These are phyloP conservation scores for Alternaria atra DNA, from an alignment of 2,329 filamentous ascomycete species.

Conservation along the genomic window DNA sequence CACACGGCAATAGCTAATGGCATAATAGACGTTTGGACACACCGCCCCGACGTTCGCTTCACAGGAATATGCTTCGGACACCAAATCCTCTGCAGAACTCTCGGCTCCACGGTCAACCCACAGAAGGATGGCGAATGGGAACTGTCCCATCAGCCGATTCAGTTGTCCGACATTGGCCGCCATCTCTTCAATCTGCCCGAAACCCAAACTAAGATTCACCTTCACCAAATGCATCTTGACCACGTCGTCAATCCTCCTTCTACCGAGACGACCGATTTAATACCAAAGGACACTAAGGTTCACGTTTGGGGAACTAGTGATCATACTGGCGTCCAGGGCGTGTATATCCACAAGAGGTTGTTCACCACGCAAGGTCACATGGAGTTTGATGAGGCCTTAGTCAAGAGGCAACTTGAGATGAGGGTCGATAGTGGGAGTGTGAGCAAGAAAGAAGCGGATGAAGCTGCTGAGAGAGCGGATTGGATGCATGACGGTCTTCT, in stretches of 20 bases:
- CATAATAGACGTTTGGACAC: constrained; percentile 58
- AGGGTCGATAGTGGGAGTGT: constrained; percentile 56
- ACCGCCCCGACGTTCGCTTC: constrained; percentile 61
- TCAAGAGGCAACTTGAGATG: constrained; percentile 56
- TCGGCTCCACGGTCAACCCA: constrained; percentile 53
- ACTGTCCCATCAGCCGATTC: constrained; percentile 55
- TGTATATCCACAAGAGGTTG: constrained; percentile 57
- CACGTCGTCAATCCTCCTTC: constrained; percentile 52
- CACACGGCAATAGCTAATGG: constrained; percentile 9
- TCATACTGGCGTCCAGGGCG: constrained; percentile 56
- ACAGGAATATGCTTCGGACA: constrained; percentile 61
- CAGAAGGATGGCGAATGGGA: constrained; percentile 57
- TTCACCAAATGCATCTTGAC: constrained; percentile 61
- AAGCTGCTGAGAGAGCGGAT: constrained; percentile 43
- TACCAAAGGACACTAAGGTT: constrained; percentile 53
- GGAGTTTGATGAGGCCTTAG: constrained; percentile 58
- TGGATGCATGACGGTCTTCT: constrained; percentile 45
- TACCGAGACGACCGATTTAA: constrained; percentile 26
- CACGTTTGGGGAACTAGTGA: constrained; percentile 60
- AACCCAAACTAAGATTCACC: constrained; percentile 44
- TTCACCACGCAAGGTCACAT: constrained; percentile 60
- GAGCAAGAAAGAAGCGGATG: constrained; percentile 47
- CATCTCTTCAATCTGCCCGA: constrained; percentile 51
- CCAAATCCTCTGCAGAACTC: constrained; percentile 56
- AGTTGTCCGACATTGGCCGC: constrained; percentile 52